Percentiles rank a stretch among this genome's conserved stretches.
Conservation (phyloP, 2,329 filamentous ascomycete species). For the Aspergillus spinulosporus region DNA sequence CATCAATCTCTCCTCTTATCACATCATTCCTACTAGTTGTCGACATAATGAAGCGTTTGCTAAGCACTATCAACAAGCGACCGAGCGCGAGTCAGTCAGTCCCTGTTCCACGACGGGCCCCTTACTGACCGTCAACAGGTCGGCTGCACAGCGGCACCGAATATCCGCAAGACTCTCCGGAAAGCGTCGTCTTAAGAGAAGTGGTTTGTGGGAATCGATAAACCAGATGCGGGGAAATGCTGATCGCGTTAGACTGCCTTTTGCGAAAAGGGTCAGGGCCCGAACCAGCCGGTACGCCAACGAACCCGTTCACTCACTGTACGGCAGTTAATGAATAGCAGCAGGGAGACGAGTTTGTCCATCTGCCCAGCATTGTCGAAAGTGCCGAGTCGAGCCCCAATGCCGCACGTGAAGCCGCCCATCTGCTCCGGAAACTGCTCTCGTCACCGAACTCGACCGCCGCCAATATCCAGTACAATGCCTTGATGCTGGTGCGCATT, state of each 20-base stretch:
- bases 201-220: constrained; percentile 34
- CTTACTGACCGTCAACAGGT: constrained; percentile 22
- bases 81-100: constrained; percentile 35
- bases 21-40: background rate
- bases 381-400: constrained; percentile 86
- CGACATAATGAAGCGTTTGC: constrained; percentile 38
- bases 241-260: constrained; percentile 65
- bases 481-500: constrained; percentile 92
- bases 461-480: constrained; percentile 82
- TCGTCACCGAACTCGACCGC: constrained; percentile 64
- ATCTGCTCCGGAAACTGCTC: constrained; percentile 79
- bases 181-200: constrained; percentile 42
- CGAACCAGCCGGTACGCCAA: constrained; percentile 54
- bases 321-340: constrained; percentile 9
- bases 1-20: constrained; percentile 2
- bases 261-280: constrained; percentile 68
- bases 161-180: constrained; percentile 40
- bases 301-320: constrained; percentile 6
- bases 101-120: constrained; percentile 6
- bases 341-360: constrained; percentile 84
- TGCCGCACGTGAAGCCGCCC: constrained; percentile 79
- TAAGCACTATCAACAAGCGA: constrained; percentile 34
- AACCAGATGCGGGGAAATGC: background rate
- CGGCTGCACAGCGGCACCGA: constrained; percentile 22
- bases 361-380: constrained; percentile 91